Base-by-base conservation (phyloP, 148 eudicot genomes). In the Amaranthus cruentus region DNA sequence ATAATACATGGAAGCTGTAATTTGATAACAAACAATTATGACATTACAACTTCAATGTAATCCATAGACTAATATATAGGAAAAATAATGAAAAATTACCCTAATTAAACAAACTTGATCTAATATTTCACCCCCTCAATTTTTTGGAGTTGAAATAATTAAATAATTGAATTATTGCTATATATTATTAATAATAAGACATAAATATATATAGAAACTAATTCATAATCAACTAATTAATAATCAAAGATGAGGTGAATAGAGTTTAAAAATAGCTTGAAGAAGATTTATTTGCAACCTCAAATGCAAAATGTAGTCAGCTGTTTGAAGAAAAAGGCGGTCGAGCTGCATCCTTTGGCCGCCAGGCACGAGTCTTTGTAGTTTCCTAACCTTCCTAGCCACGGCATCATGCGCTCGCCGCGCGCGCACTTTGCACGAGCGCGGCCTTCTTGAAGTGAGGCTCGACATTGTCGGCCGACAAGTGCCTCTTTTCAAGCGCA, bases 311-410 rank as follows among this genome's bases (percentile, higher is more conserved):
- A 89, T 89, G 72, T 89, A 89, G 74, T 85, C 78, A 0, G 89
- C 86, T 1, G 93, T 85, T 8, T 56, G 79, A 0, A 83, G 73
- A 6, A 89, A 76, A 28, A 89, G 87, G 21, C 67, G 70, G 69
- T 82, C 90, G 2, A 86, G 67, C 2, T 73, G 53, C 70, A 80
- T 50, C 44, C 73, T 79, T 49, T 69, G 62, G 18, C 89, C 90
- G 4, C 90, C 93, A 1, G 93, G 93, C 0, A 89, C 57, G 2
- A 87, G 60, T 70, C 84, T 85, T 70, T 84, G 85, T 68, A 89
- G 58, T 80, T 81, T 87, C 82, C 81, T 78, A 4, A 89, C 86
- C 83, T 84, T 89, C 81, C 18, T 83, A 10, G 66, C 74, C n/a
- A 86, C 77, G 47, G 49, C 54, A 6, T 49, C 57, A 0, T 51